Conservation (phyloP, 2,329 filamentous ascomycete species). For the Diaporthe velutina region DNA sequence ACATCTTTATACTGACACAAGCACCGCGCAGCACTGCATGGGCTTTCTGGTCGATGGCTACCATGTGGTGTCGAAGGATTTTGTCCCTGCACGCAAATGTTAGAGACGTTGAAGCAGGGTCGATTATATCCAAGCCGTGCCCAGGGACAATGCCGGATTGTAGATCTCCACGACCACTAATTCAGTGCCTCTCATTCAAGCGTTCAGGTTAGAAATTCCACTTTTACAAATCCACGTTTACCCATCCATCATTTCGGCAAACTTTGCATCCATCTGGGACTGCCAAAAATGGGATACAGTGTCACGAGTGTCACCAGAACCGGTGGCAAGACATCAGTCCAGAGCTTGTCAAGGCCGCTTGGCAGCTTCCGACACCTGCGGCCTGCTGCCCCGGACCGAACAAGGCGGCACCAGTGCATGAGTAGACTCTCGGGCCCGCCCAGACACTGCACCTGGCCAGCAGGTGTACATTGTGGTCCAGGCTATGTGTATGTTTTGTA, state of each 20-base stretch:
- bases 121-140: neutral
- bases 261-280: neutral
- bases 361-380: neutral
- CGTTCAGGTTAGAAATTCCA: neutral
- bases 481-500: slow-evolving; percentile 2
- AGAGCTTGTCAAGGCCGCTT: neutral
- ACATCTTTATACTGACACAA: neutral
- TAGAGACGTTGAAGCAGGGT: neutral
- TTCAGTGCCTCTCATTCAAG: neutral
- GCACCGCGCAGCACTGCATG: neutral
- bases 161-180: neutral
- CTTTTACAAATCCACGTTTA: neutral
- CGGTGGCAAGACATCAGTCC: neutral
- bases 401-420: slow-evolving; percentile 14
- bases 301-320: neutral
- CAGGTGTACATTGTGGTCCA: neutral
- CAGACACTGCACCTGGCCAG: slow-evolving; percentile 4
- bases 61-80: neutral
- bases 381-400: slow-evolving; percentile 7
- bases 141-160: neutral
- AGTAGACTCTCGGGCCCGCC: neutral
- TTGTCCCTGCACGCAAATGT: neutral
- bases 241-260: slow-evolving; percentile 7
- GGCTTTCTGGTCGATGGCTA: neutral
- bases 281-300: slow-evolving; percentile 4